Evolutionary conservation across 768 basidiomycete species (phyloP).

Genomic region (Goffeauzyma gilvescens): DNA sequence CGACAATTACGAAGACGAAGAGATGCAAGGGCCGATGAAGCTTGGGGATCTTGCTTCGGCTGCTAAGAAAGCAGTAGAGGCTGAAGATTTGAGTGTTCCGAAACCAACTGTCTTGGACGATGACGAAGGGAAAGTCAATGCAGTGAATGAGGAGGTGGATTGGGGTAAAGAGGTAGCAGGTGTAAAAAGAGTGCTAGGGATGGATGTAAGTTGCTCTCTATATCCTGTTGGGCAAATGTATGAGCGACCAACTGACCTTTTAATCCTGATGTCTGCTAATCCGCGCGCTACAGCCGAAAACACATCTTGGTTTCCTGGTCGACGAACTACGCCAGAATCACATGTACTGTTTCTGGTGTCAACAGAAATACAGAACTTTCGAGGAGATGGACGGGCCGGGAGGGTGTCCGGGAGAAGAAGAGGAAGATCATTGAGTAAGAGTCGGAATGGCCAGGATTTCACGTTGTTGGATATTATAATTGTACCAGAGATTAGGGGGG

Average conservation of each 20-base stretch:
- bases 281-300: conserved; percentile 13
- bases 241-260: not conserved
- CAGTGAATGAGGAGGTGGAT: conserved; percentile 10
- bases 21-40: no score
- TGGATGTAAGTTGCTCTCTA: conserved; percentile 23
- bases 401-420: conserved; percentile 29
- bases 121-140: not conserved
- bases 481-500: no score
- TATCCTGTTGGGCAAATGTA: not conserved
- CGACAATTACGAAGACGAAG: conserved; percentile 4
- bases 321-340: conserved; percentile 24
- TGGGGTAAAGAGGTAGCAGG: conserved; percentile 20
- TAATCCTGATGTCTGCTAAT: not conserved
- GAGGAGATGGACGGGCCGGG: conserved; percentile 29
- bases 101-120: not conserved
- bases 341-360: conserved; percentile 30
- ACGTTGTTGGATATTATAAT: no score
- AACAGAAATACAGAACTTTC: conserved; percentile 19
- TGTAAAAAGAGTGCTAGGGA: conserved; percentile 22
- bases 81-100: no score
- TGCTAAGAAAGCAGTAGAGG: no score
- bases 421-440: conserved; percentile 25
- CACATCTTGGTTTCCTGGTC: conserved; percentile 22
- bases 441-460: not conserved
- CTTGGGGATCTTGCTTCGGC: not conserved